Base-by-base conservation (phyloP, 768 basidiomycete genomes). In the Auriscalpium microsporum region DNA sequence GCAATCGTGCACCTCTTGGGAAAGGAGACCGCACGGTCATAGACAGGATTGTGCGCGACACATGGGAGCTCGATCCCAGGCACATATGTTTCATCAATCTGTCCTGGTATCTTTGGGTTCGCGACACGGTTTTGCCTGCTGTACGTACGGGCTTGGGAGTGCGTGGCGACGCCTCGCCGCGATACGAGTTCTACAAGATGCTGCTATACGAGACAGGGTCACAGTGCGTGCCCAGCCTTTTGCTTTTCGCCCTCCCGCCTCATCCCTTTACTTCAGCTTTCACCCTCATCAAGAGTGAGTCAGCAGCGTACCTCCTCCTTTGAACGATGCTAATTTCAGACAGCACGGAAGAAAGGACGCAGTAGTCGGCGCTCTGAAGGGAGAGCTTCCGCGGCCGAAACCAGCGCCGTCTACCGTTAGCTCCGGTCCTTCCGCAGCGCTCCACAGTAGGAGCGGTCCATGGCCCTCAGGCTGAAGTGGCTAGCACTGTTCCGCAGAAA, bases 341-440 rank as follows among this genome's bases (percentile, higher is more conserved):
- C 46, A 78, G 77, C 53, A 78, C 77, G 2, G 75, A 75, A 52
- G n/a, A n/a, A n/a, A n/a, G 13, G 40, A 42, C 13, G n/a, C n/a
- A 17, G 8, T 42, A 17, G n/a, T 11, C 13, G n/a, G n/a, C 2
- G 40, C 40, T 42, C 7, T 42, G 40, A 11, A 13, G 13, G 40
- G 40, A 17, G 40, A 42, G 40, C 40, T 17, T 11, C 40, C n/a
- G 8, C 40, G 13, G 40, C 40, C 40, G 23, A 28, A 3, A 17
- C 40, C 40, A 17, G 11, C n/a, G 7, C 13, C 2, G 3, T 3
- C 2, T 42, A 28, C 23, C 40, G n/a, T 13, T 8, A 11, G 40
- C 40, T 42, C 13, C 40, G 11, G 40, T 7, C 40, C n/a, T 7
- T 42, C n/a, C 40, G 40, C 13, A 4, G 40, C 11, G 3, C 13